Base-by-base conservation (phyloP, 169 alveolate genomes). In the Plasmodium malariae region DNA sequence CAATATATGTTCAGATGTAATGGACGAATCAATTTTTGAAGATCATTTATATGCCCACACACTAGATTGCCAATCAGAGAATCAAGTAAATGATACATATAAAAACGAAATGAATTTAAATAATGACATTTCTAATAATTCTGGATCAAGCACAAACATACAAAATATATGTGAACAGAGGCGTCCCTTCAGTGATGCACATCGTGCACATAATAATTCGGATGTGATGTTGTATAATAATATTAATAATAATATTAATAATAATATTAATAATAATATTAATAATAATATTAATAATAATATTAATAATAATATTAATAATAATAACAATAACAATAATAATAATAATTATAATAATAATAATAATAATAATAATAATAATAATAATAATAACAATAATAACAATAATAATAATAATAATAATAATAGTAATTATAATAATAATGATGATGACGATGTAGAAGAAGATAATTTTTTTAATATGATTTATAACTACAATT, bases 11-110 rank as follows among this genome's bases (percentile, higher is more conserved):
- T 37, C n/a, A 19, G 88, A 74, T 57, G 55, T 60, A 32, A 60
- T 74, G 60, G 88, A 74, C 12, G 26, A 57, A 74, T 19, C 70
- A 19, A 74, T 74, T 30, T 74, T 55, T 9, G 37, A 40, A 19
- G 88, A 74, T 57, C 88, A 74, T 74, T 57, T 74, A 57, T 74
- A 54, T 43, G 88, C 88, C 19, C 88, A 74, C n/a, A 55, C 70
- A 34, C 9, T 73, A 36, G 87, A 32, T 14, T 51, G 26, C 34
- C 11, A 19, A 54, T 32, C 32, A 73, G 21, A 73, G 17, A 54
- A 21, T 12, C 65, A 69, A 69, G n/a, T 17, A 69, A 69, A 30
- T 17, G 37, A 34, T 48, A 30, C 36, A 34, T 40, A 26, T 43
- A 65, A 45, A 48, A 48, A 12, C 65, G 40, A 43, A 45, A 69